Base-by-base conservation (phyloP, 2,329 filamentous ascomycete genomes). In the Pseudonectria foliicola region DNA sequence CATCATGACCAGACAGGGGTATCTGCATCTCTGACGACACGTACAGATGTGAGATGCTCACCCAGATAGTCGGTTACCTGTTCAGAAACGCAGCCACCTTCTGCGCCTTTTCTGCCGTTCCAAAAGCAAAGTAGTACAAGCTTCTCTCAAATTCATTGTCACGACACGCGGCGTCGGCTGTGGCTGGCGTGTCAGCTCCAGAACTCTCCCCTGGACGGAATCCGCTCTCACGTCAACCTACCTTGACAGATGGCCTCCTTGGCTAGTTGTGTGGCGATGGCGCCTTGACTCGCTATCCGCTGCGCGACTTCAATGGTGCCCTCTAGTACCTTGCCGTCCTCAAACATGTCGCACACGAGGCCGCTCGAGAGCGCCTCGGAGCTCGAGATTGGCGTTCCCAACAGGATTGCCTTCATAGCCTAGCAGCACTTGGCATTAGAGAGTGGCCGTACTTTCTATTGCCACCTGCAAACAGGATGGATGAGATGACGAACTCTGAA, bases 51-150 rank as follows among this genome's bases (percentile, higher is more conserved):
- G 18, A 8, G 18, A 21, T 21, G 18, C 18, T 21, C 8, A 6
- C 8, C 18, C 18, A 21, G 8, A 21, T 5, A 21, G 8, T 8
- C 18, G 18, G 18, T 21, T 21, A 21, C 38, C 53, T 54, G 25
- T 52, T 46, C 18, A 58, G 48, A 33, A 58, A 57, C 14, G 49
- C 50, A 23, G 44, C 43, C 25, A 56, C 49, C 53, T 54, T 31
- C 45, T 45, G 15, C 42, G 40, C 18, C 42, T 56, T 57, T 31
- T 57, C 51, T 16, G 43, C 35, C n/a, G 47, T 56, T 3, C 52
- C 52, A 45, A 63, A 61, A 24, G 60, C 56, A 31, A 52, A 49
- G 35, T 59, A 60, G 39, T 63, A 62, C 21, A 62, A 42, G 33
- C 49, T 48, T 32, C 57, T 48, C 42, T 62, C 58, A 27, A 60